phyloP scores from a whole-genome alignment of 805 yeast species.

The Dipodascopsis uninucleata region DNA sequence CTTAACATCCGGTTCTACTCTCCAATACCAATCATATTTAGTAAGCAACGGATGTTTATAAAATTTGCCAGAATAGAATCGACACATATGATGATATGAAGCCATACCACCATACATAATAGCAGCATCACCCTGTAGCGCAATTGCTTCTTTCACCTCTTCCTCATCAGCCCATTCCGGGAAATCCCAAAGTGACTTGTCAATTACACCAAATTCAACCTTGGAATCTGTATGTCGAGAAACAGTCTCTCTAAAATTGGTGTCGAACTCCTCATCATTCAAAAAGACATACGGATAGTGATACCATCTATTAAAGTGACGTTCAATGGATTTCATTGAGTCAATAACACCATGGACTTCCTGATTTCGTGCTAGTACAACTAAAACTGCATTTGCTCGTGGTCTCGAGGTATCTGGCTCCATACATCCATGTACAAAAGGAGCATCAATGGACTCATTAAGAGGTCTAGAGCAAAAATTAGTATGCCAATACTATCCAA shows the following conservation, averaged over 20 bases:
- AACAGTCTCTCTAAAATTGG: slow-evolving; percentile 57
- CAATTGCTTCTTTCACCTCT: slow-evolving; percentile 54
- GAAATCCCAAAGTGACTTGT: slow-evolving; percentile 65
- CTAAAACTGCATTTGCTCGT: slow-evolving; percentile 78
- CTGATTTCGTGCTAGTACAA: slow-evolving; percentile 75
- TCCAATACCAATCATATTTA: slow-evolving; percentile 87
- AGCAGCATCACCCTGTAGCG: slow-evolving; percentile 75
- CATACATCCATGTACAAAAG: slow-evolving; percentile 55
- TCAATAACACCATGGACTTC: slow-evolving; percentile 74
- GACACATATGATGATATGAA: slow-evolving; percentile 91
- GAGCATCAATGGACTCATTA: slow-evolving; percentile 38
- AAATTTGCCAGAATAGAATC: slow-evolving; percentile 83
- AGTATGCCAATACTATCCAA: background rate
- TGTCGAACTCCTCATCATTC: slow-evolving; percentile 71
- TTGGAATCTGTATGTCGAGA: slow-evolving; percentile 51
- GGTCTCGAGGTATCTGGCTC: slow-evolving; percentile 45
- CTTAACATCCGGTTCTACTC: slow-evolving; percentile 90
- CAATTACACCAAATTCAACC: slow-evolving; percentile 69
- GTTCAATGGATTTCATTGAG: slow-evolving; percentile 71
- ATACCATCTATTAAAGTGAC: slow-evolving; percentile 91
- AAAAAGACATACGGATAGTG: slow-evolving; percentile 89
- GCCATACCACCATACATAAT: slow-evolving; percentile 79
- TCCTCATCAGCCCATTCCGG: slow-evolving; percentile 45
- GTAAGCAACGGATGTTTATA: slow-evolving; percentile 71
- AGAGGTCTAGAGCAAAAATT: slow-evolving; percentile 9